Evolutionary conservation across 768 basidiomycete species (phyloP), one percentile per base, ranked within the genome.

Genomic region (Mycena epipterygia): DNA sequence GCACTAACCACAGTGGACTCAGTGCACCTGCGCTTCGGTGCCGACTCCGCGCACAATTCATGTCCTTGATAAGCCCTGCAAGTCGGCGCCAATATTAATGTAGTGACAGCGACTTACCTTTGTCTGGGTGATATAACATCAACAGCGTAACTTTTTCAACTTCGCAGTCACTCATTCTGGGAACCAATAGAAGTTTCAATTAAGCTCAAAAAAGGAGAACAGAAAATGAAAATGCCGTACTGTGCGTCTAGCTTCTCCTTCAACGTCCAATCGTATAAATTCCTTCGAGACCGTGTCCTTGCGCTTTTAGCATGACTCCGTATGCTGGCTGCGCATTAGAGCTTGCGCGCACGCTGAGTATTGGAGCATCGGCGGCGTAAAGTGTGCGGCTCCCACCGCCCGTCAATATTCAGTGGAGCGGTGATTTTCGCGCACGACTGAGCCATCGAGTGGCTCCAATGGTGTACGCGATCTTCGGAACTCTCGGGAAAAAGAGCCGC

Each of bases 1-100:
- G 27, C 13, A 89, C 95, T 70, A 75, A 97, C 97, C 97, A 80
- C 97, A 98, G 78, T 98, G 96, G 53, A 95, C 93, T 82, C 97
- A 99, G 64, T 95, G 93, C 29, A 99, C 88, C 77, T 96, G 93
- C 6, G 95, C 92, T 98, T 99, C 5, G 98, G 98, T 56, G 99
- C 97, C 71, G 98, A 89, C 81, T 98, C 99, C 55, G 99, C 93
- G 81, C 98, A 99, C 35, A 98, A 83, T 98, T 99, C 97, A 98
- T 98, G 81, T 98, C 98, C 96, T 23, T 25, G 14, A 37, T 27
- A 11, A 48, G 11, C 12, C 8, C 12, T 25, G 2, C 23, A n/a
- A 8, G 46, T 48, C 4, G 27, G 46, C 11, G 16, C 11, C 9
- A 48, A 23, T 37, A 5, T 3, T 1, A 35, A 25, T 39, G n/a